phyloP scores from a whole-genome alignment of 2,329 filamentous ascomycete genomes.

The Huntiella moniliformis region DNA sequence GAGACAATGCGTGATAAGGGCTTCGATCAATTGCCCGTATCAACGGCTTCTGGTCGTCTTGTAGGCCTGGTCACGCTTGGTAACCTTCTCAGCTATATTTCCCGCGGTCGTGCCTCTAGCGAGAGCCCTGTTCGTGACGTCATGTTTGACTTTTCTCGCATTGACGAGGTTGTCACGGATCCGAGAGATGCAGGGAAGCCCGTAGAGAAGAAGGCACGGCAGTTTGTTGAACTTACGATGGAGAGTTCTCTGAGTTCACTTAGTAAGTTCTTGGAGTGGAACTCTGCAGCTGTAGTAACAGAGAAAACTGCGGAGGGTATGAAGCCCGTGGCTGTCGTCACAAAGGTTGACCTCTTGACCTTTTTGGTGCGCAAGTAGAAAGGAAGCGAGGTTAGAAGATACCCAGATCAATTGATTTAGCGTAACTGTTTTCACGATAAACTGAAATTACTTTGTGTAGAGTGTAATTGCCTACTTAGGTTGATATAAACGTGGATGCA shows the following conservation, averaged over 20 bases:
- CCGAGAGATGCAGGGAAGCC: slow-evolving; percentile 41
- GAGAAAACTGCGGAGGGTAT: slow-evolving; percentile 43
- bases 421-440: background rate
- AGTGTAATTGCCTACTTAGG: too few relatives aligned
- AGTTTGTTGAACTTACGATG: slow-evolving; percentile 86
- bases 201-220: slow-evolving; percentile 26
- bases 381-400: background rate
- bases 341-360: slow-evolving; percentile 85
- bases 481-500: too few relatives aligned
- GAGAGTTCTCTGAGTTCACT: slow-evolving; percentile 70
- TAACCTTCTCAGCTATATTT: slow-evolving; percentile 82
- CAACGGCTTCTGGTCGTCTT: slow-evolving; percentile 46
- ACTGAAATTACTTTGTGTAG: too few relatives aligned
- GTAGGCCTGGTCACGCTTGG: slow-evolving; percentile 88
- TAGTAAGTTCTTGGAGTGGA: slow-evolving; percentile 94
- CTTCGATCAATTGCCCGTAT: slow-evolving; percentile 92
- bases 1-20: slow-evolving; percentile 97
- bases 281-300: slow-evolving; percentile 86
- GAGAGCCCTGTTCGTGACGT: slow-evolving; percentile 62
- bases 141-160: slow-evolving; percentile 89
- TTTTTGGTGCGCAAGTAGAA: slow-evolving; percentile 56
- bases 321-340: slow-evolving; percentile 78
- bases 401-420: background rate
- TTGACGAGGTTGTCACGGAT: slow-evolving; percentile 83
- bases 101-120: slow-evolving; percentile 57